These are phyloP conservation scores for Artemisia tridentata DNA, from an alignment of 129 eudicot species.

Conservation along the genomic window DNA sequence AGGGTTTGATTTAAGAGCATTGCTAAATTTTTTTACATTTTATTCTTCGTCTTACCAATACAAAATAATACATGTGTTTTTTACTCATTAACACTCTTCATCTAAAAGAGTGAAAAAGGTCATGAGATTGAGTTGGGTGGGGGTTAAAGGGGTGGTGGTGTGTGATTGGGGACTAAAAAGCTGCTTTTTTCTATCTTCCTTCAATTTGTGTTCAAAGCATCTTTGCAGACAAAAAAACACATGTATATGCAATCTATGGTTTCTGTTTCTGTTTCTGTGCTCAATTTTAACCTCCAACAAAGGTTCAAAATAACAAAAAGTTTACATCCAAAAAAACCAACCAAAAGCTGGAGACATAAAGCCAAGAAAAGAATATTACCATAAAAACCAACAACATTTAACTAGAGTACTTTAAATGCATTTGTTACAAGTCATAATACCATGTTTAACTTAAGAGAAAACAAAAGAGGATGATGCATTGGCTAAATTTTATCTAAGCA, in stretches of 20 bases:
- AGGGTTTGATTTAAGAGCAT: too few species aligned
- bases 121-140: neutral
- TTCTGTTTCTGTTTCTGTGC: constrained; percentile 7
- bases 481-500: constrained; percentile 25
- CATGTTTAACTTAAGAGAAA: neutral
- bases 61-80: too few species aligned
- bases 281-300: neutral
- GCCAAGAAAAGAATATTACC: neutral
- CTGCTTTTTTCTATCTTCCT: constrained; percentile 1
- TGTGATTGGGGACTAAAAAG: constrained; percentile 28
- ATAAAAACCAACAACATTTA: neutral
- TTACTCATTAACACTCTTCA: too few species aligned
- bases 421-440: constrained; percentile 21
- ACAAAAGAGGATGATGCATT: neutral
- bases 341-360: constrained; percentile 2
- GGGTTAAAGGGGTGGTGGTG: neutral
- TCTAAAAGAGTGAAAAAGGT: neutral
- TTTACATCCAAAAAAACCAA: neutral
- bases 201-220: constrained; percentile 12
- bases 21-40: too few species aligned
- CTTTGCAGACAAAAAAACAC: constrained; percentile 22
- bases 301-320: too few species aligned
- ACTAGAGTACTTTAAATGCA: constrained; percentile 5
- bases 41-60: too few species aligned
- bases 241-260: constrained; percentile 2